These are phyloP conservation scores for Talaromyces sp. DNA, from an alignment of 2,329 filamentous ascomycete species.

Conservation along the genomic window DNA sequence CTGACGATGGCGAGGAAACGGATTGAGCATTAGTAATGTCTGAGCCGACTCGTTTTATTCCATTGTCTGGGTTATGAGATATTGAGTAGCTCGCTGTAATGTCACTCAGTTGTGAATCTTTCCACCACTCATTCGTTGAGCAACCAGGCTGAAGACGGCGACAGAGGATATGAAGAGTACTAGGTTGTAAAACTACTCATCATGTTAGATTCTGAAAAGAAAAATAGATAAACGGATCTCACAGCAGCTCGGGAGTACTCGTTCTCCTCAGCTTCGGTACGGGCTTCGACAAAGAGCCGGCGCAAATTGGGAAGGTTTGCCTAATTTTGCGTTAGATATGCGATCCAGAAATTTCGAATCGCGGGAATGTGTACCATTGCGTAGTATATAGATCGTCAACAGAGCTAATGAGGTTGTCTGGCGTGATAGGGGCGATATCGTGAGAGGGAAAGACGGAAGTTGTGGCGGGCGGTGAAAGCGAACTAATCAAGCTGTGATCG, in stretches of 20 bases:
- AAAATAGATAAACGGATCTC: constrained; percentile 30
- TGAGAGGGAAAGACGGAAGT: neutral
- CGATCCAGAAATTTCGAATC: too few relatives aligned
- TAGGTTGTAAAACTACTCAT: constrained; percentile 78
- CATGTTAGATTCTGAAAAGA: neutral
- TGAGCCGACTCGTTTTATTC: neutral
- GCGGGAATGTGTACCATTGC: neutral
- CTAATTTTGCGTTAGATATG: constrained; percentile 16
- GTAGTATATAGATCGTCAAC: neutral
- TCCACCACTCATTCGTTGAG: constrained; percentile 68
- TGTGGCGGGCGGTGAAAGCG: neutral
- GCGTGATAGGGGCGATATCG: neutral
- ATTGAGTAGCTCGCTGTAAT: neutral
- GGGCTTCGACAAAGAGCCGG: constrained; percentile 88
- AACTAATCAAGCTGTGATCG: neutral
- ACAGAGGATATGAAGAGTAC: constrained; percentile 96
- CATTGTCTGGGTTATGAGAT: neutral
- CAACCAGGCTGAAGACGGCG: constrained; percentile 86
- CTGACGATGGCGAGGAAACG: constrained; percentile 62
- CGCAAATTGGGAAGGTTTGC: constrained; percentile 79
- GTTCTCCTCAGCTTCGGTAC: constrained; percentile 89
- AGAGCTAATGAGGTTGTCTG: neutral
- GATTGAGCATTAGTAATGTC: constrained; percentile 27
- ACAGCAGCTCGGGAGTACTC: constrained; percentile 91
- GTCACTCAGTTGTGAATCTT: constrained; percentile 24